Evolutionary conservation across 129 eudicot species (phyloP), one percentile per base, ranked within the genome.

Genomic region (Chrysanthemum seticuspe): DNA sequence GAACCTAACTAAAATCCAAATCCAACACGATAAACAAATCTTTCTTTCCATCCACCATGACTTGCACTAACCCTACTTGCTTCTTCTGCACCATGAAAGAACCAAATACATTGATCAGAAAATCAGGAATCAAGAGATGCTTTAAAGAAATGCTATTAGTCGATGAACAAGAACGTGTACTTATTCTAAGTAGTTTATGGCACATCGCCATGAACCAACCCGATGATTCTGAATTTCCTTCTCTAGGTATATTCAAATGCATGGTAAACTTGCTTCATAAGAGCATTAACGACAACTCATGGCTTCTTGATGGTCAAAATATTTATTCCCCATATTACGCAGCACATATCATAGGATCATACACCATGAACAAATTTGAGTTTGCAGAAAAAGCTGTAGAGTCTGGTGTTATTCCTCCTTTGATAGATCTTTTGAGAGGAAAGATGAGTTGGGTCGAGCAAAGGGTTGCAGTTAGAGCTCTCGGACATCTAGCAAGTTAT

Each of bases 401-500:
- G 4, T 77, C 92, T 11, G 97, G 95, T 3, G 87, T 87, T 9
- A 76, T 93, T 54, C 85, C 87, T 6, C 87, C 92, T 45, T 56
- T 93, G 49, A 25, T 93, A 80, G 92, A 89, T 71, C 96, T 93
- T 65, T 51, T 89, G 78, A 85, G 90, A 62, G 96, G 98, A 34
- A 82, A 78, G 21, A 76, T 93, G 72, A 93, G 83, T 68, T 89
- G 98, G 98, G 82, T 89, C 11, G 96, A 93, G 83, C 96, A 93
- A 81, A 80, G 98, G 72, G 96, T 89, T 29, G 96, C 98, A 4
- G 87, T 93, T 74, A 78, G 98, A 79, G 97, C 96, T 31, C 87
- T 93, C 57, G 98, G 98, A 45, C 98, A 93, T 68, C 82, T 93
- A 10, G 96, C 97, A 44, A 93, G 92, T 74, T 90, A 93, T 48